Conservation (phyloP, 163 green algal species). For the Coccomyxa subellipsoidea region DNA sequence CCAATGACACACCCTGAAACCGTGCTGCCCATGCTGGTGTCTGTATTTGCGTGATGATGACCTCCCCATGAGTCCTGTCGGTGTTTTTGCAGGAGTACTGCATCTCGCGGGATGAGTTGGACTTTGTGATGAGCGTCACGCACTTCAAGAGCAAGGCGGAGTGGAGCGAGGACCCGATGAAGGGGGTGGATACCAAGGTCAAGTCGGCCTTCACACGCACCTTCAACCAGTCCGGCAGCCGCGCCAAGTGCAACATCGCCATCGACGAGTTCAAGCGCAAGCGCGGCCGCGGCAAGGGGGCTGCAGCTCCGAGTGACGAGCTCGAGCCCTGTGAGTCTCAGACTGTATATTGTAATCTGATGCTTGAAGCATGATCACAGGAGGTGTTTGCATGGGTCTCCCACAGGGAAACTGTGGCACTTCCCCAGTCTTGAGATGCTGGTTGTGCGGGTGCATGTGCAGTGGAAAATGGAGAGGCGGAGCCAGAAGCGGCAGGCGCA, state of each 20-base stretch:
- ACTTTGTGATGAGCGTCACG: slow-evolving; percentile 73
- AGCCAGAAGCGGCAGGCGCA: slow-evolving; percentile 8
- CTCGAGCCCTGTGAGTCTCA: not conserved
- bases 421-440: not conserved
- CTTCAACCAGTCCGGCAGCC: slow-evolving; percentile 17
- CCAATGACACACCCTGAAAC: no score
- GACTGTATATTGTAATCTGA: not conserved
- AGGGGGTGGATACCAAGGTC: slow-evolving; percentile 63
- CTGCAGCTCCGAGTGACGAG: slow-evolving; percentile 7
- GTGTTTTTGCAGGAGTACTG: slow-evolving; percentile 61
- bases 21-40: no score
- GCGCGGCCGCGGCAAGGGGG: slow-evolving; percentile 18
- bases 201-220: slow-evolving; percentile 85
- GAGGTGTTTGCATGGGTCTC: not conserved
- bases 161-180: slow-evolving; percentile 72
- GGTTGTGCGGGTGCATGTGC: not conserved
- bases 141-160: slow-evolving; percentile 78
- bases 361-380: no score
- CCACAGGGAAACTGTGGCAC: not conserved
- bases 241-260: slow-evolving; percentile 26
- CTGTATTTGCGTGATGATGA: not conserved
- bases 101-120: slow-evolving; percentile 59
- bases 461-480: not conserved
- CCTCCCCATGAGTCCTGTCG: not conserved
- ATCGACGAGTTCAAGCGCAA: slow-evolving; percentile 43